Percentiles rank a stretch among this genome's conserved stretches.
Evolutionary conservation across 345 rosid species (phyloP).

Genomic region (Gossypium herbaceum): DNA sequence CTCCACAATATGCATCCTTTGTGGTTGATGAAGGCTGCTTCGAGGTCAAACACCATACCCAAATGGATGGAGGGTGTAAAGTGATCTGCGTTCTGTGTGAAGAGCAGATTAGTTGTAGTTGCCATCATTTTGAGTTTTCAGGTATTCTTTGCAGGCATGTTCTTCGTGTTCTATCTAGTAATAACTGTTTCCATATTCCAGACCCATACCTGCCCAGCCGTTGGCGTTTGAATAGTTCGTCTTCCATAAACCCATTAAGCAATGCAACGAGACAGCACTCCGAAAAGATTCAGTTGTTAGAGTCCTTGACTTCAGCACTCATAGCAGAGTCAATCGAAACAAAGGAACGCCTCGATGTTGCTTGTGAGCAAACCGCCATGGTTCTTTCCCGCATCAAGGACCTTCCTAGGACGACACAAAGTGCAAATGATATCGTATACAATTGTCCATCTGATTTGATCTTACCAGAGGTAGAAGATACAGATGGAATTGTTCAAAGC

Average conservation of each 20-base stretch:
- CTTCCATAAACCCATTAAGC: slow-evolving; percentile 15
- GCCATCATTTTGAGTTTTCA: slow-evolving; percentile 48
- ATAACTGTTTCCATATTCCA: slow-evolving; percentile 63
- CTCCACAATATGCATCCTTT: slow-evolving; percentile 59
- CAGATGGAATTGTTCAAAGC: slow-evolving; percentile 41
- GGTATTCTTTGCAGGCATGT: slow-evolving; percentile 62
- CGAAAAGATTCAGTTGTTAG: slow-evolving; percentile 41
- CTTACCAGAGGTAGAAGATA: slow-evolving; percentile 42
- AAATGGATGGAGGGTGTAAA: slow-evolving; percentile 41
- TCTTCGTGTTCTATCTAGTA: slow-evolving; percentile 51
- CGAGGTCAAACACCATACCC: slow-evolving; percentile 50
- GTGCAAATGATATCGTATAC: slow-evolving; percentile 25
- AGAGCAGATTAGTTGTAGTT: slow-evolving; percentile 53
- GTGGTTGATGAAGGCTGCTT: slow-evolving; percentile 45
- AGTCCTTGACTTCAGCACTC: slow-evolving; percentile 48
- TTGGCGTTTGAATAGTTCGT: slow-evolving; percentile 29
- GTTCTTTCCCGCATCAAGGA: slow-evolving; percentile 37
- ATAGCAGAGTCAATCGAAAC: slow-evolving; percentile 44
- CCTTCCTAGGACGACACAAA: slow-evolving; percentile 32
- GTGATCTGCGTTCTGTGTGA: slow-evolving; percentile 50
- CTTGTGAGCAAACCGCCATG: slow-evolving; percentile 45
- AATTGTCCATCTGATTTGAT: slow-evolving; percentile 44
- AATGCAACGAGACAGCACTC: slow-evolving; percentile 25
- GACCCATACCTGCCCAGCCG: slow-evolving; percentile 40
- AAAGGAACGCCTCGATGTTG: slow-evolving; percentile 52